A percentile compares a stretch with the other conserved stretches of the same genome.
These are phyloP conservation scores for Spirogloea muscicola DNA, from an alignment of 139 green algal genomes.

Conservation along the genomic window DNA sequence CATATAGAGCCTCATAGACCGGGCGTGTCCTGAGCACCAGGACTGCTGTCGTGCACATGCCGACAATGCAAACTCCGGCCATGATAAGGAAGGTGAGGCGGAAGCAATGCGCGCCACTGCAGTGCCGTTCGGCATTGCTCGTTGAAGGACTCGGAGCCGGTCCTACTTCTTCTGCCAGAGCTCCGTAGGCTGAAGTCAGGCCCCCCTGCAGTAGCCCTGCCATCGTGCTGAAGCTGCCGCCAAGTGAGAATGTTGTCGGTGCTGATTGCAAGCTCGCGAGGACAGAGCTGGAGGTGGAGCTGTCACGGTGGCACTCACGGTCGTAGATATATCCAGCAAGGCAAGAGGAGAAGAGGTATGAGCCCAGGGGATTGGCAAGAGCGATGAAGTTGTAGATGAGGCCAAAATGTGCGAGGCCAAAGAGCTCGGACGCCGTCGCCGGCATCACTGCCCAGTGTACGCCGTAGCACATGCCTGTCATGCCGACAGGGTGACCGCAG, in stretches of 20 bases:
- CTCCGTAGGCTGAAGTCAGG: neutral
- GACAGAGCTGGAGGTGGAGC: no score
- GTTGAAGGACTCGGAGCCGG: no score
- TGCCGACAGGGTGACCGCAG: no score
- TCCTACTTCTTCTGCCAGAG: no score
- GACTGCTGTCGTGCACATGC: neutral
- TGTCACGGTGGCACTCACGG: constrained; percentile 13
- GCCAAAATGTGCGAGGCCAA: constrained; percentile 63
- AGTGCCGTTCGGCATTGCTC: no score
- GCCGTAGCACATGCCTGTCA: constrained; percentile 69
- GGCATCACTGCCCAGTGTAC: constrained; percentile 73
- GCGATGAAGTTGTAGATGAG: constrained; percentile 37
- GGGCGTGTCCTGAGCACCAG: constrained; percentile 1
- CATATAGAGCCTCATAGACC: constrained; percentile 25
- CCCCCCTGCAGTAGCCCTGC: neutral
- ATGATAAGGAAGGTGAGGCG: constrained; percentile 41
- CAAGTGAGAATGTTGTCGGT: no score
- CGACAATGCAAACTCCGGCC: constrained; percentile 26
- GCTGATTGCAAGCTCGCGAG: no score
- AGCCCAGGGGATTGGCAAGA: constrained; percentile 25
- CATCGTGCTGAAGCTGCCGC: no score
- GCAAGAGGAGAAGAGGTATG: constrained; percentile 29
- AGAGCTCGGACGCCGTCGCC: constrained; percentile 62
- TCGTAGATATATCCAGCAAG: constrained; percentile 42
- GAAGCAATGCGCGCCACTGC: constrained; percentile 37